These are phyloP conservation scores for Phialocephala subalpina DNA, from an alignment of 2,329 filamentous ascomycete species.

Conservation along the genomic window DNA sequence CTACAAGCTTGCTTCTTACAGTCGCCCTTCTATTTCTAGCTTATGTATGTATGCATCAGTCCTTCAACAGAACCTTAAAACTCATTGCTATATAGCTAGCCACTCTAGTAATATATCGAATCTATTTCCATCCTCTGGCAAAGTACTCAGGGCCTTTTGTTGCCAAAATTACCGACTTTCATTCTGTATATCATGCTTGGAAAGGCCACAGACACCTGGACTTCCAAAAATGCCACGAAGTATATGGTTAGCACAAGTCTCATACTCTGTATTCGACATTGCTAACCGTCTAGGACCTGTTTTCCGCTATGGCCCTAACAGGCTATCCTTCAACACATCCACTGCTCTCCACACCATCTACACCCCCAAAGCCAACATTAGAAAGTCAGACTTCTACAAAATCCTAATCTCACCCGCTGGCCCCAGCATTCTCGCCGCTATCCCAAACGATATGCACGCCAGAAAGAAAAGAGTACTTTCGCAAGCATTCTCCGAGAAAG, in stretches of 20 bases:
- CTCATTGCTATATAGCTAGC: conserved; percentile 12
- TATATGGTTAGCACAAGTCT: conserved; percentile 44
- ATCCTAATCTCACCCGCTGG: conserved; percentile 42
- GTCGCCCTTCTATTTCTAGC: background rate
- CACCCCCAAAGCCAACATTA: conserved; percentile 17
- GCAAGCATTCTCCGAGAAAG: conserved; percentile 61
- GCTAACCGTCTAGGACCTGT: conserved; percentile 55
- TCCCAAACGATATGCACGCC: conserved; percentile 71
- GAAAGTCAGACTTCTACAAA: conserved; percentile 42
- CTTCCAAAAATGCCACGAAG: conserved; percentile 45
- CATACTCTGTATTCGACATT: no score
- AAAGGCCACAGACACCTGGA: conserved; percentile 47
- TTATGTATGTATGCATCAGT: background rate
- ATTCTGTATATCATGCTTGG: conserved; percentile 46
- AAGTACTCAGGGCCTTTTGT: conserved; percentile 48
- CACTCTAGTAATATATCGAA: conserved; percentile 49
- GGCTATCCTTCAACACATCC: conserved; percentile 20
- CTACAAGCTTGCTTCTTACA: background rate
- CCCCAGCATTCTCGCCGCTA: conserved; percentile 74
- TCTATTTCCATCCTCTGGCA: conserved; percentile 45
- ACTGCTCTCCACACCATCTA: conserved; percentile 21
- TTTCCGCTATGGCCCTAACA: conserved; percentile 67
- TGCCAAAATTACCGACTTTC: conserved; percentile 44
- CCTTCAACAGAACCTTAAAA: background rate
- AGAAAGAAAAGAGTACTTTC: conserved; percentile 68